These are phyloP conservation scores for Filosporella fistucella DNA, from an alignment of 495 filamentous ascomycete species.

Conservation along the genomic window DNA sequence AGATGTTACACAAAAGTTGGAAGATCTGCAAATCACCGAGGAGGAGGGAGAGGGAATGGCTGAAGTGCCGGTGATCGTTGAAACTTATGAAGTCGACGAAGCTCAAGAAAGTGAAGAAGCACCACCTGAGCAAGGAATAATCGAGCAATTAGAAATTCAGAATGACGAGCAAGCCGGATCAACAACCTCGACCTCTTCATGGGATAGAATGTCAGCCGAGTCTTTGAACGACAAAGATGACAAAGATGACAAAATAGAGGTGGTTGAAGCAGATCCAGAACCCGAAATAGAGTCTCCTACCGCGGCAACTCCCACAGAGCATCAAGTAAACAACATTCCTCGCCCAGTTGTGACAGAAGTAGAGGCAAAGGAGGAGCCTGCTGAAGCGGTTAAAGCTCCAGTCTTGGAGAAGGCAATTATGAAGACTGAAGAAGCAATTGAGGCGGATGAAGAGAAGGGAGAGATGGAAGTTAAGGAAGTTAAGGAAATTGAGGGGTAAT, in stretches of 20 bases:
- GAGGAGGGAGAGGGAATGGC: conserved; percentile 28
- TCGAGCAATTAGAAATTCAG: not conserved
- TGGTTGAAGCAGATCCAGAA: not conserved
- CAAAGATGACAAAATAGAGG: not conserved
- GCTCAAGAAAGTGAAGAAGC: conserved; percentile 5
- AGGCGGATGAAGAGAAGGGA: not conserved
- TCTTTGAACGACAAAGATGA: not conserved
- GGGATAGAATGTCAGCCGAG: not conserved
- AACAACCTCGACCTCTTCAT: not conserved
- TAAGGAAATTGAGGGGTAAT: not conserved
- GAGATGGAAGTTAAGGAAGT: not conserved
- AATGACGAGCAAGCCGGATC: not conserved
- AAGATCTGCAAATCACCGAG: conserved; percentile 17
- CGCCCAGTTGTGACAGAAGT: not conserved
- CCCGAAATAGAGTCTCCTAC: not conserved
- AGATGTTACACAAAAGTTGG: conserved; percentile 29
- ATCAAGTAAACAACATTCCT: not conserved
- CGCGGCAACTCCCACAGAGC: not conserved
- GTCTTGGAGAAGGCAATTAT: not conserved
- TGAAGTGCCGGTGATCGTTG: conserved; percentile 25
- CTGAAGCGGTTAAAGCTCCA: not conserved
- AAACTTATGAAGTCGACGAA: conserved; percentile 19
- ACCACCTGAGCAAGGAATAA: not conserved
- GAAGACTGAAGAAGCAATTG: not conserved
- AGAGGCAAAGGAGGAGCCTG: not conserved